phyloP scores from a whole-genome alignment of 2,329 filamentous ascomycete species.

The Botrytis fabae region DNA sequence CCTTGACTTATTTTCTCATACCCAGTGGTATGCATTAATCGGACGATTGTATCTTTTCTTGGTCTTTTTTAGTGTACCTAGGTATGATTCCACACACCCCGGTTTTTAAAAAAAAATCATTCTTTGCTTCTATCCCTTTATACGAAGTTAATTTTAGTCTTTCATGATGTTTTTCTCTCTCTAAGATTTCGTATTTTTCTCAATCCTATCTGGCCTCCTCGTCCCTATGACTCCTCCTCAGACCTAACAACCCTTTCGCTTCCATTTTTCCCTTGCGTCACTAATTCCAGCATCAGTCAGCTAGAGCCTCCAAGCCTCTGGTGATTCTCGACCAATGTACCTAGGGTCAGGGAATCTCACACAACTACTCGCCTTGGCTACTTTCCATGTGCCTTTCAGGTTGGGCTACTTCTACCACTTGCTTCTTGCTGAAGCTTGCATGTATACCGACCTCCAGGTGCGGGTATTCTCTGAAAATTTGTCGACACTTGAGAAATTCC shows the following conservation, averaged over 20 bases:
- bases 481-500: background rate
- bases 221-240: background rate
- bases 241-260: background rate
- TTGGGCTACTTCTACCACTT: background rate
- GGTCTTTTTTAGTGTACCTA: background rate
- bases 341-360: background rate
- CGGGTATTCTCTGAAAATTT: background rate
- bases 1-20: background rate
- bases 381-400: background rate
- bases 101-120: no score
- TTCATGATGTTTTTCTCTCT: background rate
- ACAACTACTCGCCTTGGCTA: no score
- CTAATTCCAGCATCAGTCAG: background rate
- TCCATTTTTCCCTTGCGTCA: background rate
- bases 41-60: no score
- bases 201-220: background rate
- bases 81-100: background rate
- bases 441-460: background rate
- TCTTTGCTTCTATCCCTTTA: no score
- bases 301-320: background rate
- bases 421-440: background rate
- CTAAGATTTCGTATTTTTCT: background rate
- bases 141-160: background rate
- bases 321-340: background rate
- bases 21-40: background rate